Base-by-base conservation (phyloP, 257 asterid genomes). In the Solanum okadae region DNA sequence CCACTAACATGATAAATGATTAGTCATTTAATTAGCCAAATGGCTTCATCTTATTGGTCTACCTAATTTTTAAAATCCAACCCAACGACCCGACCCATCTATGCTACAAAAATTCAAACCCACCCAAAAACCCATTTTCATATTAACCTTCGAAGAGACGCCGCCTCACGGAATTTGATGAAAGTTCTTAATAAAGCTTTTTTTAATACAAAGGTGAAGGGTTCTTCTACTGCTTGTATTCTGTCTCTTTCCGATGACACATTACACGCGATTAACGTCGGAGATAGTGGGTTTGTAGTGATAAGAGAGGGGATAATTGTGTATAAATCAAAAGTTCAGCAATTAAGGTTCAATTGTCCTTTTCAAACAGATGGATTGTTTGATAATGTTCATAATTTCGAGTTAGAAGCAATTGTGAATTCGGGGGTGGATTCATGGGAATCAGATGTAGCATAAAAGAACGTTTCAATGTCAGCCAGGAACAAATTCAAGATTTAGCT, bases 341-440 rank as follows among this genome's bases (percentile, higher is more conserved):
- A 87, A 31, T 42, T 20, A 3, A 0, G 88, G 4, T 93, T 93
- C 37, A 90, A 91, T 37, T 42, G 78, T 12, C 95, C 94, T 0
- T 92, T 81, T 34, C 94, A 92, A 15, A 93, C 94, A 0, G 94
- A 94, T 86, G 95, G 94, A 68, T 52, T 94, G 85, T 93, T 91
- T 2, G 96, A 93, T 11, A 93, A 93, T 31, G 3, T 91, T 76
- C 86, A 85, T 29, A 42, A 31, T 6, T 88, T 44, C 0, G 93
- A 92, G 15, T 88, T 93, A 3, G 92, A 34, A 86, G 34, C 23
- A 2, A 4, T 81, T 9, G 87, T 89, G 16, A 44, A 27, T 1
- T 7, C 6, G 16, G 38, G 65, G 34, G 49, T 79, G 44, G 25
- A 5, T n/a, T 68, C 78, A 40, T 12, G 37, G 81, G 68, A 23